Conservation (phyloP, 2,329 filamentous ascomycete genomes). For the Colletotrichum sublineola region DNA sequence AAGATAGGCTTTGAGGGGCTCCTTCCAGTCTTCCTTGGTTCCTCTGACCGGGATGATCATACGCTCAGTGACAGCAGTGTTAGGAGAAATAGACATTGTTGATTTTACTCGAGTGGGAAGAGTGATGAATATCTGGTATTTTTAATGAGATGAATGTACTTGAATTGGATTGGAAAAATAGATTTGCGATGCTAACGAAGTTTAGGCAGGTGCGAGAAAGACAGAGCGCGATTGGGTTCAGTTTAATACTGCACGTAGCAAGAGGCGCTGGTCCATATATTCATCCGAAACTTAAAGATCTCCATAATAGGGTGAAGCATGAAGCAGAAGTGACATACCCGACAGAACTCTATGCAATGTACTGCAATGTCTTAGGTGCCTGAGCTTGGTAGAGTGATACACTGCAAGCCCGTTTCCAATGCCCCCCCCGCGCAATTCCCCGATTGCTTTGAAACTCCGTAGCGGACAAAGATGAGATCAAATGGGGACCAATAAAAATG, state of each 20-base stretch:
- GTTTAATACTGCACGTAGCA: neutral
- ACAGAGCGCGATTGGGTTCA: neutral
- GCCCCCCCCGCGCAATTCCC: no score
- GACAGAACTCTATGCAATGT: neutral
- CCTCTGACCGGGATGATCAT: slow-evolving; percentile 36
- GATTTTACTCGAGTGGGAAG: neutral
- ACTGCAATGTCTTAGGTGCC: neutral
- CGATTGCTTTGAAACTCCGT: slow-evolving; percentile 18
- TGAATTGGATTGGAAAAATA: no score
- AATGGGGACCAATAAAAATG: slow-evolving; percentile 11
- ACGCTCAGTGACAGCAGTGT: slow-evolving; percentile 26
- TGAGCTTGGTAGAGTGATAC: neutral
- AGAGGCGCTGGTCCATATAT: neutral
- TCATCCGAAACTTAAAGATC: no score
- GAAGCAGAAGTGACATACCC: neutral
- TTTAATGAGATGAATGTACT: neutral
- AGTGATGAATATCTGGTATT: neutral
- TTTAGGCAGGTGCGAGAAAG: neutral
- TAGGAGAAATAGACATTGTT: slow-evolving; percentile 26
- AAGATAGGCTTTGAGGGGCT: slow-evolving; percentile 35
- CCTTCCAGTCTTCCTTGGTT: slow-evolving; percentile 35
- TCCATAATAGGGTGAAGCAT: neutral
- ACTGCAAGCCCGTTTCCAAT: neutral
- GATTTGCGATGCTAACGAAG: neutral
- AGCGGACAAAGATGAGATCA: slow-evolving; percentile 8